Conservation (phyloP, 352 stramenopile genomes). For the Phytophthora niederhauseri region DNA sequence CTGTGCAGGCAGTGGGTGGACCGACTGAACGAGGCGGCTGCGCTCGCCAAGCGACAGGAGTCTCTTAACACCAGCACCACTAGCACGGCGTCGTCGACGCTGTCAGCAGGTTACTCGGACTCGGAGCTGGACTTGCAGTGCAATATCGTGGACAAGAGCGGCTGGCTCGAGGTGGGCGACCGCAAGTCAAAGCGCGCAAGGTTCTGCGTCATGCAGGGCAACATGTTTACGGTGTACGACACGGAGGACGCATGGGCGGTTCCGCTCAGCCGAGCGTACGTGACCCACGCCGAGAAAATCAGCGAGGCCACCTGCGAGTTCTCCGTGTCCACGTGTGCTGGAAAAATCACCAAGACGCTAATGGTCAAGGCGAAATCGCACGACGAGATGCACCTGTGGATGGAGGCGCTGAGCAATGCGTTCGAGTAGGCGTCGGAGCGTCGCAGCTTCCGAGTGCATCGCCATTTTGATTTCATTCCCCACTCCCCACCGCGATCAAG, state of each 20-base stretch:
- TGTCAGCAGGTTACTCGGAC: constrained; percentile 71
- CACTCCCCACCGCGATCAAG: constrained; percentile 18
- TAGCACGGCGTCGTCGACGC: constrained; percentile 68
- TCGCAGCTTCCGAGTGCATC: constrained; percentile 26
- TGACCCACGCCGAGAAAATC: constrained; percentile 71
- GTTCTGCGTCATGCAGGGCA: constrained; percentile 82
- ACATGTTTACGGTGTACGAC: constrained; percentile 86
- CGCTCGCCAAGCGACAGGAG: constrained; percentile 76
- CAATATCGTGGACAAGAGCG: constrained; percentile 83
- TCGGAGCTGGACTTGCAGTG: constrained; percentile 70
- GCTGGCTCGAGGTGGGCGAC: constrained; percentile 78
- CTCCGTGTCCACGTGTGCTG: constrained; percentile 63
- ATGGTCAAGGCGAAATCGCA: constrained; percentile 69
- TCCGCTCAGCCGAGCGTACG: constrained; percentile 75
- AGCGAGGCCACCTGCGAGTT: constrained; percentile 65
- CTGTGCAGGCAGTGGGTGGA: constrained; percentile 79
- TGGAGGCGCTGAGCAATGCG: constrained; percentile 60
- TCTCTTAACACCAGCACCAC: constrained; percentile 77
- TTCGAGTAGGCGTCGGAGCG: constrained; percentile 48
- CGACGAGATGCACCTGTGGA: constrained; percentile 81
- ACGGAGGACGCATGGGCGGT: constrained; percentile 84
- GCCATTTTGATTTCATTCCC: constrained; percentile 12
- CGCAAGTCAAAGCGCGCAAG: constrained; percentile 76
- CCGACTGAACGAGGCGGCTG: constrained; percentile 68
- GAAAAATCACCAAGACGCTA: constrained; percentile 75